These are phyloP conservation scores for Rosa persica DNA, from an alignment of 306 rosid species.

Conservation along the genomic window DNA sequence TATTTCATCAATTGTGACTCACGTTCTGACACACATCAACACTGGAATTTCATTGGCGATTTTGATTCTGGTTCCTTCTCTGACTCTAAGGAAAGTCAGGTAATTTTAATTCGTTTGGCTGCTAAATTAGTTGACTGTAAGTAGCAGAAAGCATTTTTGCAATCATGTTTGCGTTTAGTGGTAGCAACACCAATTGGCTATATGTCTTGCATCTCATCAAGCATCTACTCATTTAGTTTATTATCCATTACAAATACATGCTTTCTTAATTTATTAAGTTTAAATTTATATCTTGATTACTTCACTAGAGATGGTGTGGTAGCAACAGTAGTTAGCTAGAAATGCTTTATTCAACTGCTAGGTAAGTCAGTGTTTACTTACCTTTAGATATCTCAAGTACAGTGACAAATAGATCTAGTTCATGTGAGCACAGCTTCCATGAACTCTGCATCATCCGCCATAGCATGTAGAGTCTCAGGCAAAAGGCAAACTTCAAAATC, in stretches of 20 bases:
- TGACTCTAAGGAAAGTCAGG: no score
- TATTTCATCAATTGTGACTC: no score
- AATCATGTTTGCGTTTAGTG: no score
- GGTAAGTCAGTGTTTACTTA: background rate
- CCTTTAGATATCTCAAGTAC: background rate
- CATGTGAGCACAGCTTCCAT: slow-evolving; percentile 21
- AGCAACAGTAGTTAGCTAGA: background rate
- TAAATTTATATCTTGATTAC: background rate
- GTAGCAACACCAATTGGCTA: background rate
- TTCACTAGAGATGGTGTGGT: background rate
- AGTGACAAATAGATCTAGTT: background rate
- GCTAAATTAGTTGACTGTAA: no score
- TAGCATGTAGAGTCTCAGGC: slow-evolving; percentile 29
- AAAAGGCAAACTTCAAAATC: slow-evolving; percentile 43
- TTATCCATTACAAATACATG: background rate
- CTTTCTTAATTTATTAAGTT: background rate
- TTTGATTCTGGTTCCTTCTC: no score
- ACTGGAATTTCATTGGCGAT: no score
- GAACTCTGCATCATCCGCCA: slow-evolving; percentile 33
- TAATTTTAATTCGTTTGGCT: no score
- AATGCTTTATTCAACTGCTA: background rate
- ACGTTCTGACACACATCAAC: no score
- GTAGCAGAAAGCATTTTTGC: no score
- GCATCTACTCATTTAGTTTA: background rate
- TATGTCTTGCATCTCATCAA: background rate